These are phyloP conservation scores for Hanseniaspora pseudoguilliermondii DNA, from an alignment of 805 yeast species.

Conservation along the genomic window DNA sequence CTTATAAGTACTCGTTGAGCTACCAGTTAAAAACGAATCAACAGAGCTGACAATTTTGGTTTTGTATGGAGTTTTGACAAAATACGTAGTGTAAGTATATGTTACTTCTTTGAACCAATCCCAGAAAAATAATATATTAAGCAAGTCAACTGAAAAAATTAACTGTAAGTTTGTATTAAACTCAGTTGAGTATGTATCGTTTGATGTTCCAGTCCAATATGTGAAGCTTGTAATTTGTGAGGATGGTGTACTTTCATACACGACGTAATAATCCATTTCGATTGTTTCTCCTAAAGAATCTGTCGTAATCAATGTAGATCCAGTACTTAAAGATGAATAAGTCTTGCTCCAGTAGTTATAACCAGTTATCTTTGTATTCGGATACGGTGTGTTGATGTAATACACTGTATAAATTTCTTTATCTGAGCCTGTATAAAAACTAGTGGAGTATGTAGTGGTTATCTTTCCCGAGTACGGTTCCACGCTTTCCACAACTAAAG, in stretches of 20 bases:
- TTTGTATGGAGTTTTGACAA: constrained; percentile 6
- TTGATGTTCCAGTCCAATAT: constrained; percentile 1
- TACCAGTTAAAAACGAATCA: not conserved
- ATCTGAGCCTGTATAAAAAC: not conserved
- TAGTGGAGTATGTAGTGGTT: not conserved
- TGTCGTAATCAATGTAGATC: not conserved
- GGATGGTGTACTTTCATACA: not conserved
- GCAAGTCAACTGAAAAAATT: not conserved
- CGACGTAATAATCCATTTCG: not conserved
- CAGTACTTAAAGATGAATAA: not conserved
- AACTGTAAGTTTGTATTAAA: not conserved
- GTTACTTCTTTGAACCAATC: not conserved
- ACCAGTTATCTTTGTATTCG: not conserved
- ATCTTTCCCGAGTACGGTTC: not conserved
- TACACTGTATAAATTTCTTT: not conserved
- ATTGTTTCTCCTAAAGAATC: not conserved
- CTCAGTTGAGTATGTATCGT: not conserved
- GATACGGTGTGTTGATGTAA: not conserved
- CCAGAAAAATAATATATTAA: not conserved
- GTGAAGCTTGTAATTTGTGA: not conserved
- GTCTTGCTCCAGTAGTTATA: not conserved
- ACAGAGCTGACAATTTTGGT: not conserved
- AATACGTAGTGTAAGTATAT: not conserved
- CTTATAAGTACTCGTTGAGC: constrained; percentile 4
- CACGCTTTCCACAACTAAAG: not conserved